phyloP scores from a whole-genome alignment of 2,329 filamentous ascomycete genomes.

The Colletotrichum sidae region DNA sequence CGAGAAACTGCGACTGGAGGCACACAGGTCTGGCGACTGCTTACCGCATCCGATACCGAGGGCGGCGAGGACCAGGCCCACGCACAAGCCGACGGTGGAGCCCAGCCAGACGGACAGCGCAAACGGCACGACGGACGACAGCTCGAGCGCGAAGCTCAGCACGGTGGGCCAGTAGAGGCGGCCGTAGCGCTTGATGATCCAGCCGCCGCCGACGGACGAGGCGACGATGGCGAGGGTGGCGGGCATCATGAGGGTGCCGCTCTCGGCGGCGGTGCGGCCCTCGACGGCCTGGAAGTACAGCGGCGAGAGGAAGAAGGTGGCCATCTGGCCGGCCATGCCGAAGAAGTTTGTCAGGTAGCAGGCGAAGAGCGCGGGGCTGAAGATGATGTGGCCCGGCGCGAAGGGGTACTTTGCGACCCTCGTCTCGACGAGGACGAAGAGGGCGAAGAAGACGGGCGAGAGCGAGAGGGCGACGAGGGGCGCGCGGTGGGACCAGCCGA shows the following conservation, averaged over 20 bases:
- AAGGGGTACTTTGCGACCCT: conserved; percentile 78
- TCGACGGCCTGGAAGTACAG: conserved; percentile 82
- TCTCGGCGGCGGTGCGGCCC: conserved; percentile 70
- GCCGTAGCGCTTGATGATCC: conserved; percentile 77
- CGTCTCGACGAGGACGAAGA: conserved; percentile 78
- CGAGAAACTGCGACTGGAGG: no score
- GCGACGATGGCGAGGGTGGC: conserved; percentile 70
- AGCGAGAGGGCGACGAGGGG: conserved; percentile 69
- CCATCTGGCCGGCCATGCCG: conserved; percentile 67
- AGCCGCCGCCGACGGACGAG: conserved; percentile 73
- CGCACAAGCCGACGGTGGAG: conserved; percentile 63
- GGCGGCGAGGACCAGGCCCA: conserved; percentile 65
- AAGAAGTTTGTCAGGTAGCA: conserved; percentile 81
- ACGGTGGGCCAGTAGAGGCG: conserved; percentile 78
- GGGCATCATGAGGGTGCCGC: conserved; percentile 76
- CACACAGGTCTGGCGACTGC: no score
- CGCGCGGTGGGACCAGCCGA: conserved; percentile 71
- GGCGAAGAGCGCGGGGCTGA: conserved; percentile 73
- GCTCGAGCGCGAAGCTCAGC: conserved; percentile 62
- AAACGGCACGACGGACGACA: conserved; percentile 66
- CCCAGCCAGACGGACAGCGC: conserved; percentile 62
- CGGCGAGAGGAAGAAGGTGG: conserved; percentile 78
- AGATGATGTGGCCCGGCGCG: conserved; percentile 79
- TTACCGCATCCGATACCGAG: conserved; percentile 47
- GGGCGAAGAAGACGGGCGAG: conserved; percentile 68